Percentiles rank a stretch among this genome's conserved stretches.
These are phyloP conservation scores for Pleurotus salmoneostramineus DNA, from an alignment of 768 basidiomycete genomes.

Conservation along the genomic window DNA sequence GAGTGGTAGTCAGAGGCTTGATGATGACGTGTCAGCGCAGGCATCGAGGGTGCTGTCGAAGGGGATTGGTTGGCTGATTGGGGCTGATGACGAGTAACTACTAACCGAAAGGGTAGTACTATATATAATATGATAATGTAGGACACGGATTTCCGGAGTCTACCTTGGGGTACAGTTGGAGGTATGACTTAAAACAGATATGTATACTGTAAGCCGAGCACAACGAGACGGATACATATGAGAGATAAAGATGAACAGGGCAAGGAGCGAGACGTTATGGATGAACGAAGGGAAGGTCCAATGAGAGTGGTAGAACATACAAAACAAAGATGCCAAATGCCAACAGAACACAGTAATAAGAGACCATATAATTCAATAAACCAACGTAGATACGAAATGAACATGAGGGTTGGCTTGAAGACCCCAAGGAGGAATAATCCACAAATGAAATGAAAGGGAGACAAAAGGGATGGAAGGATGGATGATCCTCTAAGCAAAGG, in stretches of 20 bases:
- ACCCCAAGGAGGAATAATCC: constrained; percentile 10
- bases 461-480: constrained; percentile 14
- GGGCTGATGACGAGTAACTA: constrained; percentile 59
- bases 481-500: constrained; percentile 19
- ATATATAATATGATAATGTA: no score
- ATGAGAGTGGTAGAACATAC: no score
- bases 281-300: no score
- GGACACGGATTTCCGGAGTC: no score
- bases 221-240: not conserved
- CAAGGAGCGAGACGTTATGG: no score
- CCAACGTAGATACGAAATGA: not conserved
- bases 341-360: not conserved
- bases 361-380: constrained; percentile 2
- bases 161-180: not conserved
- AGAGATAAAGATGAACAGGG: no score
- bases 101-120: no score
- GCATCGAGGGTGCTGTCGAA: constrained; percentile 79
- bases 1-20: constrained; percentile 36
- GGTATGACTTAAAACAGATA: not conserved
- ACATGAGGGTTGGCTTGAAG: constrained; percentile 3
- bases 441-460: constrained; percentile 13
- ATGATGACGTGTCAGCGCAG: constrained; percentile 66
- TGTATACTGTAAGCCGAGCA: not conserved
- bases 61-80: constrained; percentile 96
- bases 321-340: no score